Evolutionary conservation across 139 green algal species (phyloP), one percentile per base, ranked within the genome.

Genomic region (Eudorina sp.): DNA sequence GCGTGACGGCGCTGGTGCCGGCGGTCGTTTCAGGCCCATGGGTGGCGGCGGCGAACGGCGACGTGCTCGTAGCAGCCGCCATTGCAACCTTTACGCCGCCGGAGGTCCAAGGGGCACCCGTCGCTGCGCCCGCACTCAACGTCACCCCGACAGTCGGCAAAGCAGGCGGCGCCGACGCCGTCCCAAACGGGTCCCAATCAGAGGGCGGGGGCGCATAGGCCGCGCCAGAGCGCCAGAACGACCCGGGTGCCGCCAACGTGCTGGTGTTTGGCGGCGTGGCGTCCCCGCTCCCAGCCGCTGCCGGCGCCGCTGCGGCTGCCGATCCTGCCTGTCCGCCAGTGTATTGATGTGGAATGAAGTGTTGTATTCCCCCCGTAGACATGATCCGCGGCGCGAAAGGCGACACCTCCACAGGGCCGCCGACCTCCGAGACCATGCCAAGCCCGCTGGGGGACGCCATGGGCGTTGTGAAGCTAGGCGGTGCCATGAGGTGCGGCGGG

Each of bases 101-200:
- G 7, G 25, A 41, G 11, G 21, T 13, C 27, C 40, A 40, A 79
- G 70, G n/a, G 55, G 70, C n/a, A n/a, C n/a, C 41, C 34, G 40
- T 34, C 36, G 43, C 8, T 77, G 68, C n/a, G n/a, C 18, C 68
- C 16, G 68, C 68, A 31, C 68, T 77, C 11, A 53, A 77, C 34
- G 36, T 31, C 68, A 36, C 36, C 2, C 31, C 25, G 70, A 19
- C 70, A 7, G 36, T 25, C 3, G 43, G n/a, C n/a, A n/a, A n/a
- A n/a, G n/a, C 73, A 16, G 78, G 55, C 27, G 40, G 40, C 27
- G 55, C 40, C 4, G 78, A 41, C 0, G 36, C 40, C 0, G 40
- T 74, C 27, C 55, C 58, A n/a, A 85, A 85, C 0, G 78, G 78
- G 29, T 85, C 78, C 78, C 78, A 85, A 60, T 72, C 77, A 27